Evolutionary conservation across 2,329 filamentous ascomycete genomes (phyloP).

Genomic region (Neoarthrinium moseri): DNA sequence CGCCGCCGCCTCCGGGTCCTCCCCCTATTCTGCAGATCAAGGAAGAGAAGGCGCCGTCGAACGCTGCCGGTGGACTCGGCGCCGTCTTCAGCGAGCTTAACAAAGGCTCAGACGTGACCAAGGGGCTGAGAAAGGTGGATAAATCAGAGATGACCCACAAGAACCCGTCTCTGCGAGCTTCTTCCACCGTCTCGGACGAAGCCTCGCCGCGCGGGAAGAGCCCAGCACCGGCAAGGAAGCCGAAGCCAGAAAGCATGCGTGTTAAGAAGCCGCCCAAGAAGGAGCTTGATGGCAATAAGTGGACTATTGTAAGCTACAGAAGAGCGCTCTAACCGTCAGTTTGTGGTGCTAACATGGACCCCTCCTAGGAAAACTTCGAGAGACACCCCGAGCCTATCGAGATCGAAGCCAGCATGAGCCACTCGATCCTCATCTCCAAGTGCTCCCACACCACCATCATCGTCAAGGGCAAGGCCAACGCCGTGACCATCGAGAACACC

Average conservation of each 20-base stretch:
- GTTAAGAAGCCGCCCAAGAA: slow-evolving; percentile 78
- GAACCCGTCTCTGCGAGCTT: slow-evolving; percentile 81
- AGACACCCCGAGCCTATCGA: slow-evolving; percentile 70
- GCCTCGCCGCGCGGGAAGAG: slow-evolving; percentile 69
- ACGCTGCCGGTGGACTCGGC: slow-evolving; percentile 62
- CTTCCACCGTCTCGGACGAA: slow-evolving; percentile 65
- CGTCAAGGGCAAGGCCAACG: slow-evolving; percentile 90
- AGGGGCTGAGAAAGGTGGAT: slow-evolving; percentile 89
- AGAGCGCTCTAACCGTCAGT: slow-evolving; percentile 4
- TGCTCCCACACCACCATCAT: slow-evolving; percentile 91
- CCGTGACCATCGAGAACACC: slow-evolving; percentile 93
- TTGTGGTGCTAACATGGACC: no score
- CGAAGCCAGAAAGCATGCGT: slow-evolving; percentile 82
- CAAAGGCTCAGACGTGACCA: slow-evolving; percentile 83
- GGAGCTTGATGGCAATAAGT: slow-evolving; percentile 86
- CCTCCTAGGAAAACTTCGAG: slow-evolving; percentile 80
- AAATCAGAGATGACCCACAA: slow-evolving; percentile 98
- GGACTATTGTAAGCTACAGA: slow-evolving; percentile 67
- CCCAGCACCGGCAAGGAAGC: slow-evolving; percentile 83
- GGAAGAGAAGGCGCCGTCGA: slow-evolving; percentile 42
- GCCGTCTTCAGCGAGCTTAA: slow-evolving; percentile 93
- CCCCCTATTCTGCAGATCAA: slow-evolving; percentile 62
- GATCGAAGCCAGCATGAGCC: slow-evolving; percentile 77
- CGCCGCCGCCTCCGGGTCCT: slow-evolving; percentile 69
- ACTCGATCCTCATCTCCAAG: slow-evolving; percentile 88